Evolutionary conservation across 345 rosid species (phyloP).

Genomic region (Melastoma malabathricum): DNA sequence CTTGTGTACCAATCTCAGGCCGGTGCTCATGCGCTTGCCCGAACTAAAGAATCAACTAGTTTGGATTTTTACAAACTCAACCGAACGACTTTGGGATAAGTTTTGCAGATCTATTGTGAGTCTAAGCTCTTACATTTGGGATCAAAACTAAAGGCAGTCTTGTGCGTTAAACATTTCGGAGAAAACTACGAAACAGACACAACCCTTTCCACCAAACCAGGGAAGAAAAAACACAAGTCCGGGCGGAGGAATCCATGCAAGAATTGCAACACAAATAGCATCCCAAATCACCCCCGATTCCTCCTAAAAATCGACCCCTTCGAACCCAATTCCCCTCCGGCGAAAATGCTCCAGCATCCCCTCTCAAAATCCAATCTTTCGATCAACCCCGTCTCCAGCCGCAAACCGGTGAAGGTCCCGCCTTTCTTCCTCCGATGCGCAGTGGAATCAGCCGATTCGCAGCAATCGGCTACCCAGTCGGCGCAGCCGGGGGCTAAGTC

Average conservation of each 20-base stretch:
- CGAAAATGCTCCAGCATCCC: constrained; percentile 22
- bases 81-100: no score
- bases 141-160: no score
- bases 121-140: no score
- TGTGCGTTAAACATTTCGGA: no score
- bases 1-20: no score
- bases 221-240: no score
- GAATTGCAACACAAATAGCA: neutral
- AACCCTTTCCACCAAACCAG: no score
- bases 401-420: neutral
- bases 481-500: constrained; percentile 15
- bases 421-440: constrained; percentile 3
- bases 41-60: no score
- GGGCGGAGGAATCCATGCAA: constrained; percentile 9
- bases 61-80: no score
- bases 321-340: neutral
- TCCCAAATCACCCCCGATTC: neutral
- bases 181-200: no score
- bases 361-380: constrained; percentile 40
- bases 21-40: no score
- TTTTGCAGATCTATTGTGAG: no score
- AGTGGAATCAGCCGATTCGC: constrained; percentile 6
- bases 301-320: neutral
- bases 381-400: constrained; percentile 2
- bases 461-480: constrained; percentile 14